A percentile compares a stretch with the other conserved stretches of the same genome.
phyloP scores from a whole-genome alignment of 1,284 basidiomycete species.

The Sanguinoderma infundibulare region DNA sequence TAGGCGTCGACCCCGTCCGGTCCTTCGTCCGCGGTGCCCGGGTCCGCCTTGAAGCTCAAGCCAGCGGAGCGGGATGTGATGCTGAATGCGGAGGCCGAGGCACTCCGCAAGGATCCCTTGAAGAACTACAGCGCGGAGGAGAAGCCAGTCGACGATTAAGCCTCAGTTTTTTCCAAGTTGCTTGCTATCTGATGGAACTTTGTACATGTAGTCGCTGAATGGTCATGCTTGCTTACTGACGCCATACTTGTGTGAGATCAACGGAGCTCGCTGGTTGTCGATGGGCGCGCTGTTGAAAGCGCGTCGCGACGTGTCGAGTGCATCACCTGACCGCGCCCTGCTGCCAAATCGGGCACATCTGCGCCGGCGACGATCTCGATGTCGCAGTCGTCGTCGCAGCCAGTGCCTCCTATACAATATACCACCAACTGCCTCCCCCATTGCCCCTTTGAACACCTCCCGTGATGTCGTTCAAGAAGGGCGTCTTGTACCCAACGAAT shows the following conservation, averaged over 20 bases:
- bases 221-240: background rate
- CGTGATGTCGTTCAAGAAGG: constrained; percentile 62
- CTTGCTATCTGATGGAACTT: constrained; percentile 1
- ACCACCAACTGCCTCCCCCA: background rate
- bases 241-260: background rate
- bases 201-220: background rate
- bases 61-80: constrained; percentile 40
- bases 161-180: background rate
- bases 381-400: constrained; percentile 6
- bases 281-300: background rate
- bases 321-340: constrained; percentile 26
- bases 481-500: constrained; percentile 71
- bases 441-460: too few species aligned
- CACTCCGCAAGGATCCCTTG: constrained; percentile 73
- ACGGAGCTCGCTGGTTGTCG: background rate
- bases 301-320: constrained; percentile 18
- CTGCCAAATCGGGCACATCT: constrained; percentile 29
- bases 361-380: constrained; percentile 16
- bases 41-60: constrained; percentile 67
- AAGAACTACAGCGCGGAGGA: constrained; percentile 63
- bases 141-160: constrained; percentile 26
- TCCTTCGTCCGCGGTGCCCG: constrained; percentile 34
- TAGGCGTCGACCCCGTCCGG: constrained; percentile 29
- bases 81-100: constrained; percentile 64
- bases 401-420: background rate